phyloP scores from a whole-genome alignment of 495 filamentous ascomycete genomes.

The Tuber indicum region DNA sequence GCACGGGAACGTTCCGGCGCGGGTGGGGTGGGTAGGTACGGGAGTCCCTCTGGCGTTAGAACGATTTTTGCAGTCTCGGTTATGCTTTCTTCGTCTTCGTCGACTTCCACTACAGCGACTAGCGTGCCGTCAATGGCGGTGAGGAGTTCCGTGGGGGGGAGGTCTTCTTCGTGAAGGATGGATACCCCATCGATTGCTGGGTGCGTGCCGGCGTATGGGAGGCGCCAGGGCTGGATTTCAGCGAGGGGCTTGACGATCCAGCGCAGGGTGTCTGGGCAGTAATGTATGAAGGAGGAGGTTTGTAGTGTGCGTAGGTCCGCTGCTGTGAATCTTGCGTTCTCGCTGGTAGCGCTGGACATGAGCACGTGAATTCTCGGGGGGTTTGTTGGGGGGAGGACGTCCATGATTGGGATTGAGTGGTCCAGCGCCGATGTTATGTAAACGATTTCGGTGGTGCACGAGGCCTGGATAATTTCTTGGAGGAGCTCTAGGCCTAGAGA shows the following conservation, averaged over 20 bases:
- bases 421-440: constrained; percentile 20
- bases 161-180: constrained; percentile 49
- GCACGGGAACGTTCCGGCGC: constrained; percentile 45
- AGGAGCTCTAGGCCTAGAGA: constrained; percentile 55
- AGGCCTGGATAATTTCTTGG: constrained; percentile 48
- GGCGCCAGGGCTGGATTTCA: constrained; percentile 49
- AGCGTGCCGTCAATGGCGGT: constrained; percentile 55
- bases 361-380: constrained; percentile 23
- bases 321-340: constrained; percentile 46
- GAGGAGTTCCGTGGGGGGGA: constrained; percentile 47
- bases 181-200: constrained; percentile 52
- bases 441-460: constrained; percentile 51
- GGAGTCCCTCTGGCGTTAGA: not conserved
- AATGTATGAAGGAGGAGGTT: constrained; percentile 60
- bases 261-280: constrained; percentile 42
- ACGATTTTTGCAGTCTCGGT: not conserved
- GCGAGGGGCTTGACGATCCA: constrained; percentile 51
- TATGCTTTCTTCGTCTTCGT: constrained; percentile 42
- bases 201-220: constrained; percentile 50
- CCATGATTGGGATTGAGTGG: constrained; percentile 15
- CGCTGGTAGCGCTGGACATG: constrained; percentile 7
- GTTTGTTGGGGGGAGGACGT: constrained; percentile 20
- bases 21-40: constrained; percentile 14
- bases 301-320: constrained; percentile 59
- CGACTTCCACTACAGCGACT: constrained; percentile 54